Base-by-base conservation (phyloP, 2,329 filamentous ascomycete genomes). In the Cercospora citrullina region DNA sequence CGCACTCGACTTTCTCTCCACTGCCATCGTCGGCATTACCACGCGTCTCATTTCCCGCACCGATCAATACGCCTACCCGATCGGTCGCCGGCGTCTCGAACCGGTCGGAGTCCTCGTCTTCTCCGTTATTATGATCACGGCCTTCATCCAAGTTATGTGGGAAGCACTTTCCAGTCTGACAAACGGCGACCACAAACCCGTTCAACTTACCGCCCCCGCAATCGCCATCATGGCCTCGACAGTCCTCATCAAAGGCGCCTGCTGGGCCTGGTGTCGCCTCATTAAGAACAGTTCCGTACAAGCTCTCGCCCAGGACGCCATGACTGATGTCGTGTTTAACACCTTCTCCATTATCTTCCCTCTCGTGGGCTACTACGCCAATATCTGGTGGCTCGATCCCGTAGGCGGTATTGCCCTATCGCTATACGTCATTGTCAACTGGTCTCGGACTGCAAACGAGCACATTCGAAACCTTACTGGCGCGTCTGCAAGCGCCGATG, bases 261-360 rank as follows among this genome's bases (percentile, higher is more conserved):
- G 91, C 80, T 97, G 92, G 91, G 76, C 96, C 45, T 96, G 91
- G 91, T 96, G 92, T 77, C 90, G 93, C 6, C 79, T 95, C 36
- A 91, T 96, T 72, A 92, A 88, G 73, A 96, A 96, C 78, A 93
- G 91, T 2, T 92, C 90, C 69, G 93, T 96, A 4, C 92, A 94
- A 77, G 92, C 93, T 1, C 82, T 96, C 72, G 87, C 87, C 0
- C 87, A 89, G 73, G 87, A 90, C 71, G 87, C 87, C 12, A 83
- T 87, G 79, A 85, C 91, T 0, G 91, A 96, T 75, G 91, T 97
- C 30, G 89, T 96, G 33, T 97, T 97, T 86, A 97, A 97, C 80
- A 88, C 87, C 0, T 94, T 95, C 75, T 93, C 91, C 71, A 95
- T 96, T 75, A 85, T 95, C 26, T 96, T 96, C 76, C 93, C 93